Evolutionary conservation across 2,329 filamentous ascomycete genomes (phyloP), one percentile per base, ranked within the genome.

Genomic region (Curvularia hawaiiensis): DNA sequence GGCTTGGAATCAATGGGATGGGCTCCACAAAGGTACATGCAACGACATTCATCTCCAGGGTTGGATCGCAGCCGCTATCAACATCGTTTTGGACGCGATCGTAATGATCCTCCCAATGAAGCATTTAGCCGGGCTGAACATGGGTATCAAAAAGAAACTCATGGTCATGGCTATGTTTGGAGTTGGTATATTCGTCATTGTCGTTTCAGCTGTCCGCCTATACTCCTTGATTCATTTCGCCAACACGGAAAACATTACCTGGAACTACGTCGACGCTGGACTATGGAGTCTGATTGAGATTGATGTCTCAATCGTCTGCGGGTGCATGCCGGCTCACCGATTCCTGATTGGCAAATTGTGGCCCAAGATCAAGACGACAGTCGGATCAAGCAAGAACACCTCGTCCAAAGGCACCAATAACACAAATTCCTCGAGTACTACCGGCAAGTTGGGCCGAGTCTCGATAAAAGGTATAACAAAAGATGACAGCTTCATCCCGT

Each of bases 1-100:
- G 52, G 83, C 83, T 68, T 85, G 83, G 83, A 65, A 55, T 1
- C 66, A 71, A 48, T 72, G 67, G 73, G 69, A 68, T 47, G 58
- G 61, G 30, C 61, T 64, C 16, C 58, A 72, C 46, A 4, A 56
- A 18, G 73, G 71, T 14, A 59, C 26, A 12, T 77, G 75, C 60
- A 73, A 71, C 61, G 47, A 77, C 50, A 68, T 75, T 39, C 65
- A 76, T 41, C 54, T 71, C 0, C 72, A 75, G 55, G 66, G 64
- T 3, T 76, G 66, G 65, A 60, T 69, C 24, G 60, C 58, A 16
- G 74, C 74, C 18, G 67, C 59, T n/a, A 61, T 67, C 59, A 77
- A 76, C 61, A 75, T 77, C 18, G n/a, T 57, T 2, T 50, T 74
- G 14, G 71, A 74, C 33, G 40, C 54, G 1, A 30, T 62, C 2